Evolutionary conservation across 192 early-diverging fungal genomes (phyloP).

Genomic region (Umbelopsis ramanniana): DNA sequence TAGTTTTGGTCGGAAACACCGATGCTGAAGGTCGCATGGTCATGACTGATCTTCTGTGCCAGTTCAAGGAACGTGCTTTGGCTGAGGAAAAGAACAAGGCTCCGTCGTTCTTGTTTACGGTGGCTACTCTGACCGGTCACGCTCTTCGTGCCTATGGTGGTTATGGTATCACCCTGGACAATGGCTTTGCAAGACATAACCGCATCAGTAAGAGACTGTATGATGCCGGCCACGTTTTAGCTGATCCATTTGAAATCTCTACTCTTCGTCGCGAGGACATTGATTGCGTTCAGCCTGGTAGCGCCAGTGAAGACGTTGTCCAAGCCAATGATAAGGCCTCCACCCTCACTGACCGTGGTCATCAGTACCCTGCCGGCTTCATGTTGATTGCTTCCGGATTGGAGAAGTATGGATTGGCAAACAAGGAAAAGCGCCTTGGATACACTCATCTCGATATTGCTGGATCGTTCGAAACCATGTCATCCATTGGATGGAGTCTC

Average conservation of each 20-base stretch:
- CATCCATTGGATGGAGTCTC: conserved; percentile 67
- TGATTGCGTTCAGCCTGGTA: conserved; percentile 61
- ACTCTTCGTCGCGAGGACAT: conserved; percentile 83
- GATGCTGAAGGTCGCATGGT: conserved; percentile 93
- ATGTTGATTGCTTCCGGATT: conserved; percentile 80
- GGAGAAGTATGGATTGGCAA: conserved; percentile 68
- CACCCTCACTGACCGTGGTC: conserved; percentile 75
- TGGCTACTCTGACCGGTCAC: conserved; percentile 88
- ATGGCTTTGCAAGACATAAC: conserved; percentile 72
- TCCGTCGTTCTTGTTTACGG: conserved; percentile 70
- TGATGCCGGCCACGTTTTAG: conserved; percentile 68
- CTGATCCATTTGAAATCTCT: conserved; percentile 84
- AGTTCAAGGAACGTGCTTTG: conserved; percentile 75
- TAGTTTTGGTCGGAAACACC: conserved; percentile 81
- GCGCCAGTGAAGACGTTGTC: conserved; percentile 79
- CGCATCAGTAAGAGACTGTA: conserved; percentile 63
- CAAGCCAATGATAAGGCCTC: conserved; percentile 81
- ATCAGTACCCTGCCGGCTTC: conserved; percentile 88
- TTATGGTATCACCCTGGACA: conserved; percentile 78
- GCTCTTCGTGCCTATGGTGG: conserved; percentile 77
- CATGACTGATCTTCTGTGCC: conserved; percentile 78
- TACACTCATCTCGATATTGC: conserved; percentile 91
- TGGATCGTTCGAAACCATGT: conserved; percentile 72
- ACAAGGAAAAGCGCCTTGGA: conserved; percentile 63
- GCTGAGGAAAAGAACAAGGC: conserved; percentile 55